These are phyloP conservation scores for Colletotrichum simmondsii DNA, from an alignment of 2,329 filamentous ascomycete species.

Conservation along the genomic window DNA sequence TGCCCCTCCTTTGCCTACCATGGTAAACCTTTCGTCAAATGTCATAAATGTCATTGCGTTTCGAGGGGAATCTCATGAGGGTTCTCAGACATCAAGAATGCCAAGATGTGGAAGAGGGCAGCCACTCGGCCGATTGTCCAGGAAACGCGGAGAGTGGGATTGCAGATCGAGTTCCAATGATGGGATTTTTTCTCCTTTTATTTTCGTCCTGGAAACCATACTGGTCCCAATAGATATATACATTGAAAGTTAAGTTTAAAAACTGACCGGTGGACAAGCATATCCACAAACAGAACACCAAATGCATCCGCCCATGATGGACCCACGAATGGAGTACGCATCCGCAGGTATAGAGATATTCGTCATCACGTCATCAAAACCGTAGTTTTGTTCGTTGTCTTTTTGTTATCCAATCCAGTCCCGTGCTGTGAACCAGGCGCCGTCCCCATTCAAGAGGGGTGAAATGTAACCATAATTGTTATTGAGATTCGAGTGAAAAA, in stretches of 20 bases:
- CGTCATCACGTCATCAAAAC: constrained; percentile 32
- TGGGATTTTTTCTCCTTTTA: background rate
- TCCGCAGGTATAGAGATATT: constrained; percentile 31
- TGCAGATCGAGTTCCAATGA: background rate
- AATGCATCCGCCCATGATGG: constrained; percentile 2
- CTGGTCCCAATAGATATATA: constrained; percentile 22
- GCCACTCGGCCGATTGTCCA: background rate
- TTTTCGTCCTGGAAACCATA: background rate
- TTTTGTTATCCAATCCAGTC: constrained; percentile 28
- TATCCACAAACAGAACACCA: constrained; percentile 27
- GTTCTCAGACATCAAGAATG: background rate
- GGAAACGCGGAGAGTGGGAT: background rate
- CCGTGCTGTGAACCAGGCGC: constrained; percentile 26
- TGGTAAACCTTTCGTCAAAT: background rate
- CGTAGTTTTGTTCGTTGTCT: constrained; percentile 14
- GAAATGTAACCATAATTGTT: constrained; percentile 11
- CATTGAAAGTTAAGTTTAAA: constrained; percentile 30
- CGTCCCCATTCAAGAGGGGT: constrained; percentile 1
- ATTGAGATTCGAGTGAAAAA: background rate
- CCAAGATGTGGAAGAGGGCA: background rate
- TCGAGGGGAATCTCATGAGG: background rate
- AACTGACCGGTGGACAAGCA: constrained; percentile 1
- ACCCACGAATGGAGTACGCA: background rate
- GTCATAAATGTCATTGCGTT: background rate
- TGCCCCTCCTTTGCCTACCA: background rate